phyloP scores from a whole-genome alignment of 2,329 filamentous ascomycete genomes.

The Penicillium sumatraense region DNA sequence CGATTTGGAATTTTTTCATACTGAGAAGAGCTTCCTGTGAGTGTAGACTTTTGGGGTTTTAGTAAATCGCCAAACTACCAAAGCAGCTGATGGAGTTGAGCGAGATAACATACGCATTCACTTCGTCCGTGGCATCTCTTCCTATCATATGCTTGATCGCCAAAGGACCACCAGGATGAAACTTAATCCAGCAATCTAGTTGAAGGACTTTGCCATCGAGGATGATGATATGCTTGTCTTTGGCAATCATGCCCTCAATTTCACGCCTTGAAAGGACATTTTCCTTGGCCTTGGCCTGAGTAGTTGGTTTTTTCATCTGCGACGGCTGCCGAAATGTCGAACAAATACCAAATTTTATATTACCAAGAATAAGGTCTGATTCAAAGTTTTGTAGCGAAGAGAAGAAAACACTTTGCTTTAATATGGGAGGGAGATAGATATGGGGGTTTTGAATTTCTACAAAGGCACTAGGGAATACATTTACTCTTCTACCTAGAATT shows the following conservation, averaged over 20 bases:
- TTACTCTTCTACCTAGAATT: slow-evolving; percentile 4
- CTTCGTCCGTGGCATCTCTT: slow-evolving; percentile 89
- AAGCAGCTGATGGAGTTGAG: slow-evolving; percentile 2
- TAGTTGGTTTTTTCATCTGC: slow-evolving; percentile 6
- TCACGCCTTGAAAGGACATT: slow-evolving; percentile 40
- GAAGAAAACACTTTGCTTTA: not conserved
- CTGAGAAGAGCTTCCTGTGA: slow-evolving; percentile 72
- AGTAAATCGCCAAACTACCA: too few relatives aligned
- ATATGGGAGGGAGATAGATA: not conserved
- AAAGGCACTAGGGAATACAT: not conserved
- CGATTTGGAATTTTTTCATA: slow-evolving; percentile 82
- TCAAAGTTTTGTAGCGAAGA: not conserved
- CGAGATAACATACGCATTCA: slow-evolving; percentile 72
- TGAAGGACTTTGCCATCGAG: slow-evolving; percentile 79
- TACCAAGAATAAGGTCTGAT: not conserved
- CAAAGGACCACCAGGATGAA: slow-evolving; percentile 88
- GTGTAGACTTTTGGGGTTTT: slow-evolving; percentile 67
- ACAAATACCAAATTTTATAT: not conserved
- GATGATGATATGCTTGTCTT: slow-evolving; percentile 77
- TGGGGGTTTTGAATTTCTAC: not conserved
- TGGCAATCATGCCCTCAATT: slow-evolving; percentile 79
- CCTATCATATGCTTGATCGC: slow-evolving; percentile 90
- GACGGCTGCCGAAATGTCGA: not conserved
- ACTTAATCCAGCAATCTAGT: slow-evolving; percentile 83
- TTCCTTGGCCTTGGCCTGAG: slow-evolving; percentile 11